A percentile compares a stretch with the other conserved stretches of the same genome.
These are phyloP conservation scores for Colletotrichum echinochloae DNA, from an alignment of 2,329 filamentous ascomycete species.

Conservation along the genomic window DNA sequence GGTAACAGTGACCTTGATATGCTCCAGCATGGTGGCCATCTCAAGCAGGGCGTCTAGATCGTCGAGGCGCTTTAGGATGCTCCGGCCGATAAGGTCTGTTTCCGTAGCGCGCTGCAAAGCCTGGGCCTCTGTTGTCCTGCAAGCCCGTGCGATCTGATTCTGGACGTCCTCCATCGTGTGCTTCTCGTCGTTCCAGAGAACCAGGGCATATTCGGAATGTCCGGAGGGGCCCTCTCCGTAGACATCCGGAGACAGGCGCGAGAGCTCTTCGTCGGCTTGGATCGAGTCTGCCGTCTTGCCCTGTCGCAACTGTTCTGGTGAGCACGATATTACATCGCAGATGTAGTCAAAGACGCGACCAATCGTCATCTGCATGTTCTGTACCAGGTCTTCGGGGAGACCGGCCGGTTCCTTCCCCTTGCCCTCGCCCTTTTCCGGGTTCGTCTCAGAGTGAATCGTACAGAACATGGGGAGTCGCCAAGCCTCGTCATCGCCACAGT, in stretches of 20 bases:
- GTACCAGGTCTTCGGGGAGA: conserved; percentile 80
- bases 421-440: conserved; percentile 63
- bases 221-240: conserved; percentile 79
- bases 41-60: conserved; percentile 79
- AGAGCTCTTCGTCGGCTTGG: conserved; percentile 81
- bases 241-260: conserved; percentile 75
- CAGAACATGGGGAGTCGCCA: conserved; percentile 91
- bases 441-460: conserved; percentile 85
- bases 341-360: conserved; percentile 90
- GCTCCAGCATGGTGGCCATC: conserved; percentile 89
- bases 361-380: conserved; percentile 87
- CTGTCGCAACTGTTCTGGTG: conserved; percentile 91
- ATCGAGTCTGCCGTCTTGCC: conserved; percentile 87
- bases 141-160: conserved; percentile 91
- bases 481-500: conserved; percentile 95
- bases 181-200: conserved; percentile 99
- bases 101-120: conserved; percentile 84
- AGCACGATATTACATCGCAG: conserved; percentile 97
- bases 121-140: conserved; percentile 76
- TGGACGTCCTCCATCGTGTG: conserved; percentile 93
- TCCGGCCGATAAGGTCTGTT: conserved; percentile 88
- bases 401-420: conserved; percentile 69
- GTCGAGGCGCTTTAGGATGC: conserved; percentile 80
- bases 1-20: conserved; percentile 96
- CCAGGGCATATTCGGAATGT: conserved; percentile 81